Evolutionary conservation across 352 stramenopile genomes (phyloP).

Genomic region (Albugo laibachii): DNA sequence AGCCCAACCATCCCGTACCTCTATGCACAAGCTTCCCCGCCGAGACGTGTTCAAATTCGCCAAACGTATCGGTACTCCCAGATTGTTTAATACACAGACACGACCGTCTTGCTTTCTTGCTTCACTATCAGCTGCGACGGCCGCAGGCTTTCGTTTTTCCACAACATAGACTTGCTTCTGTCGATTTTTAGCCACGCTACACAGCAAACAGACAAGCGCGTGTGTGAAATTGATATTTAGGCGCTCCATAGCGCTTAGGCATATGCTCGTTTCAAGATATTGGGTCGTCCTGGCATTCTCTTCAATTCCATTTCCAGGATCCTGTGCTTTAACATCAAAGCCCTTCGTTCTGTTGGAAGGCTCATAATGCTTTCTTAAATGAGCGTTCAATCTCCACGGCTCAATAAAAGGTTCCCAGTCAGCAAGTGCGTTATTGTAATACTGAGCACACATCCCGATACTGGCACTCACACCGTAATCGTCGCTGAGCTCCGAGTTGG

Average conservation of each 20-base stretch:
- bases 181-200: constrained; percentile 55
- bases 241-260: constrained; percentile 66
- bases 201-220: constrained; percentile 57
- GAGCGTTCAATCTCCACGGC: constrained; percentile 58
- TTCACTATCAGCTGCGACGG: constrained; percentile 55
- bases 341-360: neutral
- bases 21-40: constrained; percentile 52
- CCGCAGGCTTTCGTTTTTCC: constrained; percentile 51
- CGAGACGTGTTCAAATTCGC: constrained; percentile 77
- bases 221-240: constrained; percentile 79
- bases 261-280: constrained; percentile 19
- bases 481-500: constrained; percentile 36
- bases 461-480: constrained; percentile 56
- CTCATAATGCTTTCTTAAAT: constrained; percentile 15
- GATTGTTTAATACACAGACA: constrained; percentile 77
- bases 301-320: neutral
- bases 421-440: constrained; percentile 75
- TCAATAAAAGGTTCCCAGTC: constrained; percentile 80
- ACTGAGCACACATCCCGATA: constrained; percentile 59
- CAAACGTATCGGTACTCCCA: constrained; percentile 71
- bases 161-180: constrained; percentile 49
- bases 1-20: constrained; percentile 71
- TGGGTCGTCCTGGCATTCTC: neutral
- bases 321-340: no score
- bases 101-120: constrained; percentile 69